phyloP scores from a whole-genome alignment of 176 grass and related monocot species.

The Elymus sibiricus region DNA sequence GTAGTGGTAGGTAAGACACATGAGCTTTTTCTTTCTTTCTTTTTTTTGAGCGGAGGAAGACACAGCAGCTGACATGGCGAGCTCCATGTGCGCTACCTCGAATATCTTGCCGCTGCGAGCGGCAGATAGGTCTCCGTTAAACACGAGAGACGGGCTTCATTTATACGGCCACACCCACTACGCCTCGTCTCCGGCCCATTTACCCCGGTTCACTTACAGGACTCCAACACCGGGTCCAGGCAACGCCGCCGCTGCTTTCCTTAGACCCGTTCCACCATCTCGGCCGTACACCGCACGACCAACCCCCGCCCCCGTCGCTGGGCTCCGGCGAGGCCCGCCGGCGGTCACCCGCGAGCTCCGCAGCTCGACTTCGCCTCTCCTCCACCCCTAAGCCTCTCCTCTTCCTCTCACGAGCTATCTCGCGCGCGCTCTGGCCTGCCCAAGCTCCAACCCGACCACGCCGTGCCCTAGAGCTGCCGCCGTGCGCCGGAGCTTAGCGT shows the following conservation, averaged over 20 bases:
- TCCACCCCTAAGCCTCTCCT: neutral
- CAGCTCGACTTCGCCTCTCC: neutral
- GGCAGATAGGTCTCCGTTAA: neutral
- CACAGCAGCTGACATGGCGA: too few relatives aligned
- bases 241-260: neutral
- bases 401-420: neutral
- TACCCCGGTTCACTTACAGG: neutral
- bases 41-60: too few relatives aligned
- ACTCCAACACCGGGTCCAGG: conserved; percentile 23
- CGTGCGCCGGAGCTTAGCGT: neutral
- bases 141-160: neutral
- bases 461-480: conserved; percentile 8
- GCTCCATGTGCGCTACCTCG: too few relatives aligned
- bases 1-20: too few relatives aligned
- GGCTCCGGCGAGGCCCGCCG: conserved; percentile 8
- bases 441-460: neutral
- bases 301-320: neutral
- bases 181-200: neutral
- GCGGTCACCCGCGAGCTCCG: neutral
- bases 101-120: too few relatives aligned
- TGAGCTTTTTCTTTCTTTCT: too few relatives aligned
- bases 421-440: neutral
- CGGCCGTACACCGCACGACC: conserved; percentile 23
- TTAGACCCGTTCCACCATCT: conserved; percentile 46
- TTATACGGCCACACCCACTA: neutral